A percentile compares a stretch with the other conserved stretches of the same genome.
These are phyloP conservation scores for Schizophyllum commune DNA, from an alignment of 1,284 basidiomycete genomes.

Conservation along the genomic window DNA sequence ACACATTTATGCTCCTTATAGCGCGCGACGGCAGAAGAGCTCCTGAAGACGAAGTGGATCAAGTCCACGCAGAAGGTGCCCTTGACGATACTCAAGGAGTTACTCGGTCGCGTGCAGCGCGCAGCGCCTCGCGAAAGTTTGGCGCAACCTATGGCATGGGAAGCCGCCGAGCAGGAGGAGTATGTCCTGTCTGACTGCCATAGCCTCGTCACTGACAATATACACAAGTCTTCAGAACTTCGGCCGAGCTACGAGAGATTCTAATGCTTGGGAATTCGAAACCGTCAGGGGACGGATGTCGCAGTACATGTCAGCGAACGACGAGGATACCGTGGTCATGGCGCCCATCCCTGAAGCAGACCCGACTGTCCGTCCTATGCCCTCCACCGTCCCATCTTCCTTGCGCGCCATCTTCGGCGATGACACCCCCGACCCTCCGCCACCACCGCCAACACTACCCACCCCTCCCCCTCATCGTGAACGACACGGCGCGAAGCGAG, in stretches of 20 bases:
- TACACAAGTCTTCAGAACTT: constrained; percentile 22
- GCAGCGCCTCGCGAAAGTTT: constrained; percentile 80
- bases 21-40: constrained; percentile 86
- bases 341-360: constrained; percentile 15
- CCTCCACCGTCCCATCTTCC: constrained; percentile 54
- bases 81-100: constrained; percentile 72
- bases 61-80: constrained; percentile 67
- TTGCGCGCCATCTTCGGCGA: constrained; percentile 65
- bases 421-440: constrained; percentile 23
- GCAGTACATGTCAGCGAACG: neutral
- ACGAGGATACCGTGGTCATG: neutral
- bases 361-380: neutral
- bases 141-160: constrained; percentile 66
- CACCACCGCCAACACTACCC: constrained; percentile 38
- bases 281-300: constrained; percentile 45
- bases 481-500: constrained; percentile 14
- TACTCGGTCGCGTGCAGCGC: constrained; percentile 71
- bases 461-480: constrained; percentile 17
- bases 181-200: constrained; percentile 18
- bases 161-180: constrained; percentile 54
- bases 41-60: constrained; percentile 91
- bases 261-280: constrained; percentile 70
- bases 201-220: neutral
- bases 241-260: constrained; percentile 29
- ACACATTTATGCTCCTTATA: constrained; percentile 25